Base-by-base conservation (phyloP, 225 moss, liverwort and hornwort species). In the Physcomitrellopsis africana region DNA sequence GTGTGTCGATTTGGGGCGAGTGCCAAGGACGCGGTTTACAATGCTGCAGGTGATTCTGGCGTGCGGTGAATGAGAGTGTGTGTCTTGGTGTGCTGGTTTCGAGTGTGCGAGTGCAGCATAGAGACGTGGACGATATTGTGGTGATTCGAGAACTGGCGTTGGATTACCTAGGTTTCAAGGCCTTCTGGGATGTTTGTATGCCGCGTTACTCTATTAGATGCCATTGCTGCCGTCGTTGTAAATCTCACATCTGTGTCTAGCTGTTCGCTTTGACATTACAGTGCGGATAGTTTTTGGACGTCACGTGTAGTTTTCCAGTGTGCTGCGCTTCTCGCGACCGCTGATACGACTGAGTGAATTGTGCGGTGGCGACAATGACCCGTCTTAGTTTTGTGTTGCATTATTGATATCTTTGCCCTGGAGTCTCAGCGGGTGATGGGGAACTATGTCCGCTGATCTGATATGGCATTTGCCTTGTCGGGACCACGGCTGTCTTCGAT, bases 401-500 rank as follows among this genome's bases (percentile, higher is more conserved):
- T 45, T 54, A 32, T 8, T 37, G 32, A 37, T 37, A 9, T 72
- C 12, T 47, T 11, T 0, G 10, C 2, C 53, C 29, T 43, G 71
- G 55, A 17, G 72, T 22, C 29, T 20, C 10, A 51, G 75, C 59
- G 51, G 44, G 10, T 37, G 9, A 62, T 29, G 1, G 43, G 12
- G 51, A 60, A 56, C 16, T 11, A 17, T 26, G 4, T 17, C n/a
- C 58, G 72, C 14, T 72, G 68, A 29, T 67, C 60, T 48, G 67
- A 67, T 37, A 37, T 37, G 32, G 32, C 32, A 51, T 79, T 53
- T 83, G 44, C 44, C 54, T 57, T 10, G 48, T 3, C 16, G 43
- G 60, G 76, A 68, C 51, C 12, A 46, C 73, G 60, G 46, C 23
- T 54, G 43, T 59, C 67, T 69, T 45, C 69, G 22, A 56, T 65